phyloP scores from a whole-genome alignment of 306 rosid genomes.

The Amphicarpaea edgeworthii region DNA sequence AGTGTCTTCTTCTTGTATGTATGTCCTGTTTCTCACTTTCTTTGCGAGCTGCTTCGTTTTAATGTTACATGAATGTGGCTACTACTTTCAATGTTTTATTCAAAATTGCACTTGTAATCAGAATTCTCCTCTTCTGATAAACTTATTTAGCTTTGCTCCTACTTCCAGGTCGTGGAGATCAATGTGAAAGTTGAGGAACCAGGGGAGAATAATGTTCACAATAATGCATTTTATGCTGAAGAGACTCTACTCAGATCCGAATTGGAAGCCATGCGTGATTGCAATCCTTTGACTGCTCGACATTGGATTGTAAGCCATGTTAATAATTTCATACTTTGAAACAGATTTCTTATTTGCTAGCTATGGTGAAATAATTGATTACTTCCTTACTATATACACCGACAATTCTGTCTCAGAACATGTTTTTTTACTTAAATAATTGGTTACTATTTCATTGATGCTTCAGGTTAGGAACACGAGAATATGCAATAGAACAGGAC shows the following conservation, averaged over 20 bases:
- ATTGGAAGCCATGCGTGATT: conserved; percentile 81
- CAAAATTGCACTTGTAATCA: neutral
- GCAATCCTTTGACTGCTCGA: conserved; percentile 79
- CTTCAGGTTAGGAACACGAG: conserved; percentile 80
- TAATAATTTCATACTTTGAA: neutral
- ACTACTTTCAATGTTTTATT: neutral
- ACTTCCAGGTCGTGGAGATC: conserved; percentile 92
- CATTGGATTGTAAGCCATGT: conserved; percentile 84
- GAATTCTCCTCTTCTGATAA: neutral
- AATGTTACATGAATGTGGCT: neutral
- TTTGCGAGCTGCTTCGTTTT: neutral
- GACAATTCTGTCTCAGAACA: neutral
- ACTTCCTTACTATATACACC: neutral
- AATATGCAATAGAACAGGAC: conserved; percentile 78
- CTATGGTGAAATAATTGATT: neutral
- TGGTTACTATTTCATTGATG: conserved; percentile 26
- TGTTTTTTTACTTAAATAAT: neutral
- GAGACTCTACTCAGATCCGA: conserved; percentile 80
- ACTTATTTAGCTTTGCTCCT: conserved; percentile 14
- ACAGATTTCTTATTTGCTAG: neutral
- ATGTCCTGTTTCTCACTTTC: neutral
- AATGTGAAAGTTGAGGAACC: conserved; percentile 79
- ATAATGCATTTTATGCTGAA: conserved; percentile 81
- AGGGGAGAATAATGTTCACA: conserved; percentile 80
- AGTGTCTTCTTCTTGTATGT: conserved; percentile 8